Evolutionary conservation across 2,329 filamentous ascomycete species (phyloP).

Genomic region (Colletotrichum cordylinicola): DNA sequence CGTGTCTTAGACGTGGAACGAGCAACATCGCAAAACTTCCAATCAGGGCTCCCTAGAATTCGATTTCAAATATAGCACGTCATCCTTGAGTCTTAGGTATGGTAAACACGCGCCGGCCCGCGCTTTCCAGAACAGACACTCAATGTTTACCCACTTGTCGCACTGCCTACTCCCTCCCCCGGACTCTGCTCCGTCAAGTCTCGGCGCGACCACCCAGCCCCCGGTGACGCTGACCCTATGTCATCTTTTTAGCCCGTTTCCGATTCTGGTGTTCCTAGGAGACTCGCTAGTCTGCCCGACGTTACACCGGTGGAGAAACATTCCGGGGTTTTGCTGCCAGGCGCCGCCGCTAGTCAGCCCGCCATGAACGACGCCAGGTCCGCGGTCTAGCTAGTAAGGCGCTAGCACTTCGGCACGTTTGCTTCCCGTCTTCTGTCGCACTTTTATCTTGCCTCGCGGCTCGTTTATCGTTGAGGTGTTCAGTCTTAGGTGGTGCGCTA

Average conservation of each 20-base stretch:
- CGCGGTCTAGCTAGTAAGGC: not conserved
- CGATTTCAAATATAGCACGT: not conserved
- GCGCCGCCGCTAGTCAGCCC: not conserved
- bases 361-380: not conserved
- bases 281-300: not conserved
- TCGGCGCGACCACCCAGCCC: not conserved
- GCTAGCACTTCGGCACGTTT: not conserved
- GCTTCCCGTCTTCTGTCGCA: not conserved
- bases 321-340: not conserved
- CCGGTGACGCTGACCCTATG: not conserved
- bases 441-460: not conserved
- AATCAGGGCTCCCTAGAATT: not conserved
- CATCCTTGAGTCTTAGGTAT: not conserved
- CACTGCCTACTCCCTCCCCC: not conserved
- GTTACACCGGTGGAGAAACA: not conserved
- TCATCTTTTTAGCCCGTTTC: not conserved
- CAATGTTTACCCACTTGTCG: not conserved
- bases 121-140: not conserved
- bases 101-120: not conserved
- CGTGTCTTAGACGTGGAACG: not conserved
- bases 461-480: not conserved
- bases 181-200: not conserved
- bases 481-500: not conserved
- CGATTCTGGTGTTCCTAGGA: not conserved
- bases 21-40: not conserved